These are phyloP conservation scores for Spathaspora sp. DNA, from an alignment of 1,139 yeast species.

Conservation along the genomic window DNA sequence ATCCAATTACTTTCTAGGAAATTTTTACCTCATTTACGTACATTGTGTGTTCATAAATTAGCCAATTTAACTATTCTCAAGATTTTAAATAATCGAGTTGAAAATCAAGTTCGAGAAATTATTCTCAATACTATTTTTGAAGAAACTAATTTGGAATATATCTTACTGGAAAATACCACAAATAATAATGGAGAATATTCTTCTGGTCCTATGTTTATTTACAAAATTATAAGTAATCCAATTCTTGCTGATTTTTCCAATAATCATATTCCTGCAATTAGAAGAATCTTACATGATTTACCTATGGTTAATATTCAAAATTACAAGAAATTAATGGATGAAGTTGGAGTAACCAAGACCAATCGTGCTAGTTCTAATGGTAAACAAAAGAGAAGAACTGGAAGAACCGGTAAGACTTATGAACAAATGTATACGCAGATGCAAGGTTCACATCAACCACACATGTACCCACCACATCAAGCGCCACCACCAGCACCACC, in stretches of 20 bases:
- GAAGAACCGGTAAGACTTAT: slow-evolving; percentile 1
- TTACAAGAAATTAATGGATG: slow-evolving; percentile 86
- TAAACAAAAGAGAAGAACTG: slow-evolving; percentile 12
- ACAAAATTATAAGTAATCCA: slow-evolving; percentile 73
- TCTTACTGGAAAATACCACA: slow-evolving; percentile 27
- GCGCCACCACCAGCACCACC: slow-evolving; percentile 2
- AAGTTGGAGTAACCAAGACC: slow-evolving; percentile 62
- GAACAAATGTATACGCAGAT: not conserved
- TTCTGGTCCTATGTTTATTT: slow-evolving; percentile 84
- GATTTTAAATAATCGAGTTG: slow-evolving; percentile 69
- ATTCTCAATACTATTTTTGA: slow-evolving; percentile 65
- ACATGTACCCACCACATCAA: slow-evolving; percentile 1
- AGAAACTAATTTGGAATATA: slow-evolving; percentile 25
- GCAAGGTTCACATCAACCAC: slow-evolving; percentile 4
- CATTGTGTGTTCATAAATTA: slow-evolving; percentile 77
- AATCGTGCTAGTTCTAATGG: slow-evolving; percentile 18
- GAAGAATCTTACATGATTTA: slow-evolving; percentile 58
- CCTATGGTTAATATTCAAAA: slow-evolving; percentile 63
- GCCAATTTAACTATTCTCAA: slow-evolving; percentile 84
- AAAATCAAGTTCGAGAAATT: slow-evolving; percentile 57
- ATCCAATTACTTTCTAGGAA: slow-evolving; percentile 44
- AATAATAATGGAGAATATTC: slow-evolving; percentile 32
- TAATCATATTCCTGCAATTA: slow-evolving; percentile 42
- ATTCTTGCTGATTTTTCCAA: slow-evolving; percentile 25
- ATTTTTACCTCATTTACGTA: slow-evolving; percentile 60